Evolutionary conservation across 2,329 filamentous ascomycete species (phyloP).

Genomic region (Ampelomyces quisqualis): DNA sequence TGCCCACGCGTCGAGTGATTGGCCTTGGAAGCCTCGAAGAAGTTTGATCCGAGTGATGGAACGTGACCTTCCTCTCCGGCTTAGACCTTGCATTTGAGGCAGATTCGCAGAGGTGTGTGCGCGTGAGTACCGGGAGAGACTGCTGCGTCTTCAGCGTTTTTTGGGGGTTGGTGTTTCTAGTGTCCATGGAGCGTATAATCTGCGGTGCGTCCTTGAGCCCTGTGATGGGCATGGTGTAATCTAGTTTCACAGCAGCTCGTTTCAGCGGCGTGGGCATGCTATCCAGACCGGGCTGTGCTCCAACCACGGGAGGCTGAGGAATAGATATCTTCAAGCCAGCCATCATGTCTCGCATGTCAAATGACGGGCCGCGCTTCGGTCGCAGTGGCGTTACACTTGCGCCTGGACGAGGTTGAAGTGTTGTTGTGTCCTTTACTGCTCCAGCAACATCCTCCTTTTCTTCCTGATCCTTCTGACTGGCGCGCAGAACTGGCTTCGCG

Average conservation of each 20-base stretch:
- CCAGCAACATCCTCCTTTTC: no score
- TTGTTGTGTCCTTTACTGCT: no score
- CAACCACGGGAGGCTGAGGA: neutral
- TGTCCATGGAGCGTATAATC: no score
- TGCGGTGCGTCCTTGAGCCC: neutral
- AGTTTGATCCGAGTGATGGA: neutral
- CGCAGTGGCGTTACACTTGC: no score
- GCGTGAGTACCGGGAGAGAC: neutral
- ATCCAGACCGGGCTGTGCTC: no score
- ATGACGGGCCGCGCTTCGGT: neutral
- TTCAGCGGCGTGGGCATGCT: constrained; percentile 5
- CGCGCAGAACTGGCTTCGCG: neutral
- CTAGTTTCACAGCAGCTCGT: neutral
- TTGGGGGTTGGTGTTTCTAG: no score
- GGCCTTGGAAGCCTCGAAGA: neutral
- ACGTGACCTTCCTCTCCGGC: neutral
- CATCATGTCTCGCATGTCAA: constrained; percentile 2
- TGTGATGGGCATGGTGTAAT: neutral
- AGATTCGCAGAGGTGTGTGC: no score
- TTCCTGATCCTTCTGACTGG: neutral
- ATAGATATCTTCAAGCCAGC: neutral
- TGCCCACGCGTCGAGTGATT: neutral
- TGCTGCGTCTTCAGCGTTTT: no score
- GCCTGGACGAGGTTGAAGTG: no score
- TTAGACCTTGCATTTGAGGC: neutral